Evolutionary conservation across 495 filamentous ascomycete genomes (phyloP).

Genomic region (Podospora sp.): DNA sequence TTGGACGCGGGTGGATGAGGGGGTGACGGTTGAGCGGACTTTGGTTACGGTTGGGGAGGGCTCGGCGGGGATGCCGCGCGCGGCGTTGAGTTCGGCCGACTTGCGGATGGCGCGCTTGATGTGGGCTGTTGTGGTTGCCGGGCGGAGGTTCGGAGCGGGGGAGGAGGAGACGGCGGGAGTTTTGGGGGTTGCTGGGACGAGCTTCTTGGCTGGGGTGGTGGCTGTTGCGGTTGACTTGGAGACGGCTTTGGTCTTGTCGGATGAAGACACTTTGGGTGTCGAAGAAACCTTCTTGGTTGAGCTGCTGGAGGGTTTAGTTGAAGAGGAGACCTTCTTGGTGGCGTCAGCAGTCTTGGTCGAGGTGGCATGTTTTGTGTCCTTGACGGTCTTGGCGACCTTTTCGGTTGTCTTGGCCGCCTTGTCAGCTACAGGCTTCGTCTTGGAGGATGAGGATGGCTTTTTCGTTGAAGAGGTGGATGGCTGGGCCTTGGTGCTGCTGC

Average conservation of each 20-base stretch:
- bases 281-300: constrained; percentile 3
- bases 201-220: constrained; percentile 8
- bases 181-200: constrained; percentile 7
- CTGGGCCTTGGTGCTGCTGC: constrained; percentile 17
- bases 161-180: constrained; percentile 14
- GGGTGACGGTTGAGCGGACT: background rate
- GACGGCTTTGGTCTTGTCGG: constrained; percentile 17
- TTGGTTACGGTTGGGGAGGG: background rate
- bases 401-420: constrained; percentile 13
- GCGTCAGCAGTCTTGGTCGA: constrained; percentile 4
- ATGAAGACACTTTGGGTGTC: background rate
- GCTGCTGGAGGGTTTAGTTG: background rate
- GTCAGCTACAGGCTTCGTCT: constrained; percentile 2
- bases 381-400: background rate
- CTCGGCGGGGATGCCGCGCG: background rate
- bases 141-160: constrained; percentile 24
- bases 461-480: constrained; percentile 14
- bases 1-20: constrained; percentile 1
- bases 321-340: constrained; percentile 17
- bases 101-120: constrained; percentile 28
- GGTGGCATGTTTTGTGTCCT: constrained; percentile 2
- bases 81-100: constrained; percentile 14
- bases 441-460: constrained; percentile 3
- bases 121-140: constrained; percentile 26
- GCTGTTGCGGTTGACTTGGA: constrained; percentile 16